These are phyloP conservation scores for Pogostemon cablin DNA, from an alignment of 257 asterid genomes.

Conservation along the genomic window DNA sequence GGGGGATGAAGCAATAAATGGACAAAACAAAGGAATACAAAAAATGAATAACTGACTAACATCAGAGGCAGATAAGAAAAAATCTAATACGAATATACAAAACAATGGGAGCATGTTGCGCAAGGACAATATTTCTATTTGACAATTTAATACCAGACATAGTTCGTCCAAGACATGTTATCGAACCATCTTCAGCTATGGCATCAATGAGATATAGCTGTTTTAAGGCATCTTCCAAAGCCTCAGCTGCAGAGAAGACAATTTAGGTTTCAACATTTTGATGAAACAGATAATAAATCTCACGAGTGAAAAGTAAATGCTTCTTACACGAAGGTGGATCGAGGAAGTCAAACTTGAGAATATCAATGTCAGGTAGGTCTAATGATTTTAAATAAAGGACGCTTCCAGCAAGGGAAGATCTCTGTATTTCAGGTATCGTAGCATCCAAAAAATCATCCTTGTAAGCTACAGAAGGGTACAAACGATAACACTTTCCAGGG, in stretches of 20 bases:
- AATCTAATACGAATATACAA: slow-evolving; percentile 10
- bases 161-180: slow-evolving; percentile 77
- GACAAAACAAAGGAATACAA: neutral
- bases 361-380: slow-evolving; percentile 87
- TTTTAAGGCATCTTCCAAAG: slow-evolving; percentile 91
- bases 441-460: slow-evolving; percentile 83
- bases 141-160: slow-evolving; percentile 71
- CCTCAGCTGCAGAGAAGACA: slow-evolving; percentile 64
- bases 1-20: neutral
- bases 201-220: slow-evolving; percentile 90
- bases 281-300: slow-evolving; percentile 23
- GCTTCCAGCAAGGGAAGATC: slow-evolving; percentile 95
- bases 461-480: slow-evolving; percentile 76
- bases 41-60: neutral
- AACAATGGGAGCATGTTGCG: neutral
- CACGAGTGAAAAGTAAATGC: slow-evolving; percentile 27
- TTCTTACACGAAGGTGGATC: slow-evolving; percentile 88
- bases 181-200: slow-evolving; percentile 79
- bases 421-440: slow-evolving; percentile 92
- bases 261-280: slow-evolving; percentile 28
- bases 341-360: slow-evolving; percentile 90
- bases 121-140: slow-evolving; percentile 16
- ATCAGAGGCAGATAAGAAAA: neutral
- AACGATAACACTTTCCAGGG: slow-evolving; percentile 89
- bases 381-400: slow-evolving; percentile 91